A percentile compares a stretch with the other conserved stretches of the same genome.
Evolutionary conservation across 2,329 filamentous ascomycete genomes (phyloP).

Genomic region (Apiospora saccharicola): DNA sequence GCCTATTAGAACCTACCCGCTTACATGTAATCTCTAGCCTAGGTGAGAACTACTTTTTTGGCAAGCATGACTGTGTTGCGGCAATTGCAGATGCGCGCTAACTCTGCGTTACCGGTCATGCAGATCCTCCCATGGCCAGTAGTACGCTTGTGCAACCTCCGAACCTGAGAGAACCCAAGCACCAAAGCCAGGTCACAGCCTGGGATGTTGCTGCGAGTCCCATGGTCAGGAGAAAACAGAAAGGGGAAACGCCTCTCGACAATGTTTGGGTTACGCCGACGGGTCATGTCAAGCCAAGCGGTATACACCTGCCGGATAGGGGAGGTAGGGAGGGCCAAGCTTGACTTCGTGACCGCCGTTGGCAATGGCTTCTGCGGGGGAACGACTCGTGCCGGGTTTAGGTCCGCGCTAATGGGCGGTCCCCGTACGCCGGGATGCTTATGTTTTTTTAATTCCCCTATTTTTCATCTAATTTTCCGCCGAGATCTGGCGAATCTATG

Average conservation of each 20-base stretch:
- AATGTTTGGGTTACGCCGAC: slow-evolving; percentile 14
- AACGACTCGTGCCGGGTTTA: slow-evolving; percentile 18
- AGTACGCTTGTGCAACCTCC: slow-evolving; percentile 3
- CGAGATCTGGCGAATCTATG: slow-evolving; percentile 9
- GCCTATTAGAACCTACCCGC: slow-evolving; percentile 20
- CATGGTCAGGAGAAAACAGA: not conserved
- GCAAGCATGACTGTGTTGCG: slow-evolving; percentile 13
- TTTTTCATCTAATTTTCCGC: not conserved
- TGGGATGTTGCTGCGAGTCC: slow-evolving; percentile 3
- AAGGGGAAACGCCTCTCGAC: not conserved
- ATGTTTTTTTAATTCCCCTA: slow-evolving; percentile 9
- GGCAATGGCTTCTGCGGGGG: slow-evolving; percentile 8
- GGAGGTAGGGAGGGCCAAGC: slow-evolving; percentile 1
- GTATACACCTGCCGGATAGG: slow-evolving; percentile 18
- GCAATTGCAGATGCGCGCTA: slow-evolving; percentile 19
- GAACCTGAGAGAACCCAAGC: not conserved
- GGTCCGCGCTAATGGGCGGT: slow-evolving; percentile 12
- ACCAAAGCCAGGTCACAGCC: not conserved
- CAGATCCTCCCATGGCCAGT: not conserved
- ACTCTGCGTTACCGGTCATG: slow-evolving; percentile 22
- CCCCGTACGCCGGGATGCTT: slow-evolving; percentile 14
- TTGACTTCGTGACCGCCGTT: slow-evolving; percentile 17
- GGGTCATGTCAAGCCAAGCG: slow-evolving; percentile 6
- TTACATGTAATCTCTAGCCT: slow-evolving; percentile 1
- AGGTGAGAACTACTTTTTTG: not conserved